phyloP scores from a whole-genome alignment of 1,284 basidiomycete species.

The Naganishia sp. region DNA sequence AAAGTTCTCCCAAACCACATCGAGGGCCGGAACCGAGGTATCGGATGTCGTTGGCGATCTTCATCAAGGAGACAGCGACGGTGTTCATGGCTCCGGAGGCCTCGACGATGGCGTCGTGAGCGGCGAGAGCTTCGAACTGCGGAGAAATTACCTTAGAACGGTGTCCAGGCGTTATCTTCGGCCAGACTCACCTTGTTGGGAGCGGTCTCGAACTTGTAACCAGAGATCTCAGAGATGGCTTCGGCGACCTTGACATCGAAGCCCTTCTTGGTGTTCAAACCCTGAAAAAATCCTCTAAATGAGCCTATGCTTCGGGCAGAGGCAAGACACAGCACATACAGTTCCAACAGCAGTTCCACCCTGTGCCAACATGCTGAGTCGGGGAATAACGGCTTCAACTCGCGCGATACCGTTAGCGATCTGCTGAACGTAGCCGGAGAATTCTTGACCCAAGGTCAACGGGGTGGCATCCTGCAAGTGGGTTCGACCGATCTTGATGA shows the following conservation, averaged over 20 bases:
- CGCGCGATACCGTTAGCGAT: conserved; percentile 87
- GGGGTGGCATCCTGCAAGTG: conserved; percentile 98
- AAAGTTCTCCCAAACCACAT: conserved; percentile 93
- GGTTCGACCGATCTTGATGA: conserved; percentile 99
- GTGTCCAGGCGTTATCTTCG: not conserved
- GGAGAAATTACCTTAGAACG: not conserved
- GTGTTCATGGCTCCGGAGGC: conserved; percentile 95
- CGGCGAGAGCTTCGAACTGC: conserved; percentile 93
- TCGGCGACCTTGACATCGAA: conserved; percentile 93
- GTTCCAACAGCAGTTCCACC: conserved; percentile 99
- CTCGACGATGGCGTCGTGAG: conserved; percentile 97
- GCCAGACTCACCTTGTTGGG: conserved; percentile 82
- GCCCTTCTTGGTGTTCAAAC: conserved; percentile 93
- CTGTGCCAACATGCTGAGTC: conserved; percentile 88
- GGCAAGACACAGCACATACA: conserved; percentile 57
- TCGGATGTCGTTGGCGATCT: conserved; percentile 99
- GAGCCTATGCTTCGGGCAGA: not conserved
- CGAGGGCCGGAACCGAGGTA: conserved; percentile 97
- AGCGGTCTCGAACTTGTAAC: conserved; percentile 88
- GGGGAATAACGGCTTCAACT: conserved; percentile 77
- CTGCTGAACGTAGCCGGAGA: conserved; percentile 97
- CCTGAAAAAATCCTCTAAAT: conserved; percentile 57
- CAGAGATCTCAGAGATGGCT: conserved; percentile 90
- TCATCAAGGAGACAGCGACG: conserved; percentile 93
- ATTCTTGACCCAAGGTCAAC: conserved; percentile 96